Evolutionary conservation across 2,329 filamentous ascomycete species (phyloP).

Genomic region (Xylariaceae sp.): DNA sequence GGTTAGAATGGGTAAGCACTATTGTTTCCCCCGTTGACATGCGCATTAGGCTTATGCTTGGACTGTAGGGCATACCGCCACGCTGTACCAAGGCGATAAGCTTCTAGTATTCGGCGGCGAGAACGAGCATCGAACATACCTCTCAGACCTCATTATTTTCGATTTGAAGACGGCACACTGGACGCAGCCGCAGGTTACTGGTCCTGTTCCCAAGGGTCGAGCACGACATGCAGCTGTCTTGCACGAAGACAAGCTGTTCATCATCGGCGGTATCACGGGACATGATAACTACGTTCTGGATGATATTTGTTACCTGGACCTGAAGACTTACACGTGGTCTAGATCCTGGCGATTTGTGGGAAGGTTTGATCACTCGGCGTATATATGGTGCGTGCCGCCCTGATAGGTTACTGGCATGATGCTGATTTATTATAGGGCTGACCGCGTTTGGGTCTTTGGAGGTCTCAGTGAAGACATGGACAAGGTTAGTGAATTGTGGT

Average conservation of each 20-base stretch:
- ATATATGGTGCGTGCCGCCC: conserved; percentile 68
- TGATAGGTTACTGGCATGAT: not conserved
- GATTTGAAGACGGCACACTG: conserved; percentile 93
- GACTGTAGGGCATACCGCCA: conserved; percentile 83
- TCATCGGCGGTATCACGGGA: conserved; percentile 93
- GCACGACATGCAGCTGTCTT: conserved; percentile 93
- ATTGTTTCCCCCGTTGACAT: not conserved
- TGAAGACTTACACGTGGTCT: conserved; percentile 98
- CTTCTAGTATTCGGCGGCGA: conserved; percentile 97
- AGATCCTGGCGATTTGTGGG: conserved; percentile 94
- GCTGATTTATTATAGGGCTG: conserved; percentile 55
- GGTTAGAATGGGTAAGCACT: conserved; percentile 83
- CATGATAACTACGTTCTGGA: conserved; percentile 91
- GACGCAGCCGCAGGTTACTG: conserved; percentile 88
- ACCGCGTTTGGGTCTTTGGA: conserved; percentile 94
- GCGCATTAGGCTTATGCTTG: conserved; percentile 16
- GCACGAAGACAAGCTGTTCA: conserved; percentile 94
- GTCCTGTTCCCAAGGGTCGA: conserved; percentile 84
- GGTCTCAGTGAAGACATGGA: conserved; percentile 96
- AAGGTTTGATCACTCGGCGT: conserved; percentile 92
- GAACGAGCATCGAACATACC: conserved; percentile 94
- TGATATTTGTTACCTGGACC: conserved; percentile 93
- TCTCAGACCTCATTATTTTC: conserved; percentile 95
- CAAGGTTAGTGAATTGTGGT: conserved; percentile 94
- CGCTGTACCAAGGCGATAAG: conserved; percentile 90